Percentiles rank a stretch among this genome's conserved stretches.
Evolutionary conservation across 2,329 filamentous ascomycete species (phyloP).

Genomic region (Zymoseptoria brevis): DNA sequence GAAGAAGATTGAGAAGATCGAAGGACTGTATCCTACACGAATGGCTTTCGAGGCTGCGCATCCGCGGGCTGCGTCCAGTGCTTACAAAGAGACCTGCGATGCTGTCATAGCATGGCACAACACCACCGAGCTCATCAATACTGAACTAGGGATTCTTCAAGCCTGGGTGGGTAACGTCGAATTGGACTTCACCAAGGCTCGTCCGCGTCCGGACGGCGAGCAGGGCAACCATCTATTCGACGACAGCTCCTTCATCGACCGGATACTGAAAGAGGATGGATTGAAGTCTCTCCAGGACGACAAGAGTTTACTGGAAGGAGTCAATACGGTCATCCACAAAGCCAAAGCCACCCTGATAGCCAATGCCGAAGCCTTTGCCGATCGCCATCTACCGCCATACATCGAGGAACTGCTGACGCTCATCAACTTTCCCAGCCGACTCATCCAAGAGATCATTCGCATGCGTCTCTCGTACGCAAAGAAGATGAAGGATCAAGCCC

Average conservation of each 20-base stretch:
- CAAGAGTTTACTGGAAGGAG: conserved; percentile 70
- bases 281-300: conserved; percentile 85
- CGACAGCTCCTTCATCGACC: conserved; percentile 87
- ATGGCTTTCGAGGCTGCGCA: conserved; percentile 66
- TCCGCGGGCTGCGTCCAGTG: conserved; percentile 64
- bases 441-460: conserved; percentile 94
- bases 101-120: conserved; percentile 95
- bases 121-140: conserved; percentile 92
- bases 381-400: conserved; percentile 86
- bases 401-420: conserved; percentile 92
- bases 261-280: conserved; percentile 90
- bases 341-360: conserved; percentile 84
- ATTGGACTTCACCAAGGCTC: conserved; percentile 76
- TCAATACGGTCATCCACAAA: conserved; percentile 82
- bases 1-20: conserved; percentile 80
- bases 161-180: conserved; percentile 97
- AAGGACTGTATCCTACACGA: conserved; percentile 76
- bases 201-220: conserved; percentile 53
- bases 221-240: conserved; percentile 69
- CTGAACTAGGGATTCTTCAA: conserved; percentile 80
- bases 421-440: conserved; percentile 91
- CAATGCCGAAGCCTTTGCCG: conserved; percentile 75
- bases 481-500: conserved; percentile 90
- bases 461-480: conserved; percentile 84
- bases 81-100: conserved; percentile 76